Evolutionary conservation across 805 yeast genomes (phyloP), one percentile per base, ranked within the genome.

Genomic region (Pichia phayaonensis): DNA sequence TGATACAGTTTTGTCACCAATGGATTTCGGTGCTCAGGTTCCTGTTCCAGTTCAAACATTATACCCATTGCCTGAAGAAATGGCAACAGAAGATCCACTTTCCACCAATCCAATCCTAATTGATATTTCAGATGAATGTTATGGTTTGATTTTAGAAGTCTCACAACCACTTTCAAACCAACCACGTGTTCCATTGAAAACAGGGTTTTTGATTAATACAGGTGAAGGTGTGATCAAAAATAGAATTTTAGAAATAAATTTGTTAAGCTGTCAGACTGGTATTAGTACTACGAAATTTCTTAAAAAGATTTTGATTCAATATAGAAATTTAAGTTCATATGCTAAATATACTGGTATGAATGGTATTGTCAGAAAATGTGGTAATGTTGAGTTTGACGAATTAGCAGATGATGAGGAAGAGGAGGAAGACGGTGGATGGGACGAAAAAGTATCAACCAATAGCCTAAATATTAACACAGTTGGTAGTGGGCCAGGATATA

Each of bases 201-300:
- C 87, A 1, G 94, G 94, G 0, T 85, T 81, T 53, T 63, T 86
- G 48, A 59, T 83, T 8, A 81, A 76, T 40, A 56, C 56, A 4
- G 60, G 58, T 5, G 49, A 48, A n/a, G 58, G 59, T 6, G 50
- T 48, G 22, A 51, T 47, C 18, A 56, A 55, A 29, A 55, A 50
- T 23, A 59, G 51, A 38, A 44, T 76, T 4, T 75, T 81, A 54
- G 94, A 86, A 58, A 77, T 84, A 8, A 84, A 81, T 55, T 67
- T 86, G 31, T 65, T 86, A 56, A 85, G 90, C 60, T 86, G 92
- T 59, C 88, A 90, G 18, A 78, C 80, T 39, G 80, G 80, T 40
- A 78, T 86, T 65, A 75, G 79, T 49, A 72, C 80, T 2, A 72
- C 72, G 20, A 74, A 72, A 8, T 64, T 86, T 24, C 69, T 86